Base-by-base conservation (phyloP, 1,284 basidiomycete genomes). In the Boletus albobrunnescens region DNA sequence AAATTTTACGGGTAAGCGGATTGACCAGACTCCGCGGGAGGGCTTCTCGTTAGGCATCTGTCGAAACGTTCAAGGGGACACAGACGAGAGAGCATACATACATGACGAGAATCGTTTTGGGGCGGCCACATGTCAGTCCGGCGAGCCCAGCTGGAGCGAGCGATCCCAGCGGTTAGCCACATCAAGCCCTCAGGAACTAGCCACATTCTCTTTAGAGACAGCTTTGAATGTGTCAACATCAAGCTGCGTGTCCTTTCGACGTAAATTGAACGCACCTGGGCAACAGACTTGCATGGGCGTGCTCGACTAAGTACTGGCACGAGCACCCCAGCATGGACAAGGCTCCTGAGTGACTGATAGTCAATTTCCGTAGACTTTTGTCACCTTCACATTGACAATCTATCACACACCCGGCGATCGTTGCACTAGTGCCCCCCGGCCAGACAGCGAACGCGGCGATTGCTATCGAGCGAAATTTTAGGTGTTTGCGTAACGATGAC, bases 11-110 rank as follows among this genome's bases (percentile, higher is more conserved):
- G 36, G 36, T 30, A 51, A 46, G 30, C 49, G 32, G 22, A 27
- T 28, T 23, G 33, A 35, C 36, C 37, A 33, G n/a, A n/a, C n/a
- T n/a, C n/a, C n/a, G n/a, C n/a, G n/a, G n/a, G n/a, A n/a, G n/a
- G n/a, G n/a, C n/a, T n/a, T n/a, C n/a, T n/a, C n/a, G n/a, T n/a
- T n/a, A n/a, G n/a, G 27, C 49, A 42, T 35, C 46, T 47, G 36
- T 36, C 42, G 42, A 27, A 60, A 64, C 60, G 60, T 61, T 64
- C 60, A 36, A 41, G 60, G 58, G 59, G 37, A 47, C 20, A 9
- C 37, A 49, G 36, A 36, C 4, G 31, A 44, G 31, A 38, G 20
- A 24, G n/a, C 20, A 50, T 40, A 30, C 42, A 44, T 35, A 37
- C 41, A 37, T 33, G 20, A 45, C 30, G 31, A 41, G 28, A 40